phyloP scores from a whole-genome alignment of 2,329 filamentous ascomycete genomes.

The Passalora sequoiae region DNA sequence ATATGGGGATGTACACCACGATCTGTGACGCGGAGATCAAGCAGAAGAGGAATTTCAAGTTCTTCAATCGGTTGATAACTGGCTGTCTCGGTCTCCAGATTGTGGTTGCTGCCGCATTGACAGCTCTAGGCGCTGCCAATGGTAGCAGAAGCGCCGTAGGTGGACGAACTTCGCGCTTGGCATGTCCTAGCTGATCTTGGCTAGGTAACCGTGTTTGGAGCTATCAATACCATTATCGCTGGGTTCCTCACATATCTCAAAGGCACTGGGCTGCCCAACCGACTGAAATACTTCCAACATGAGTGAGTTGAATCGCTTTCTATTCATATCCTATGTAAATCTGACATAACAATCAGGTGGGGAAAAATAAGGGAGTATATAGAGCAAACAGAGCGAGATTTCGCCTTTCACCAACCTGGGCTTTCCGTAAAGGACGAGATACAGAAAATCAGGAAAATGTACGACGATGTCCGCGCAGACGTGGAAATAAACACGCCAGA shows the following conservation, averaged over 20 bases:
- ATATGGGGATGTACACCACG: conserved; percentile 20
- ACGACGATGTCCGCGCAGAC: conserved; percentile 15
- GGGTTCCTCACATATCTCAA: conserved; percentile 23
- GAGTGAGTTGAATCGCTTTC: too few relatives aligned
- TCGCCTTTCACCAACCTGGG: conserved; percentile 10
- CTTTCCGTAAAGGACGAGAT: conserved; percentile 15
- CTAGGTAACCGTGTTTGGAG: conserved; percentile 22
- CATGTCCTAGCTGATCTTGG: too few relatives aligned
- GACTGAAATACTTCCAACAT: conserved; percentile 21
- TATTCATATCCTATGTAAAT: too few relatives aligned
- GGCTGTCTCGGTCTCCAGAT: conserved; percentile 19
- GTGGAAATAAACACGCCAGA: conserved; percentile 20
- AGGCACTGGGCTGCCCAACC: conserved; percentile 19
- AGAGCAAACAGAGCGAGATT: conserved; percentile 21
- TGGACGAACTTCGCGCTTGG: too few relatives aligned
- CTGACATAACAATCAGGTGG: too few relatives aligned
- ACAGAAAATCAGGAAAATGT: conserved; percentile 17
- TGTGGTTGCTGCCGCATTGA: conserved; percentile 21
- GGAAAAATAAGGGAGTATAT: conserved; percentile 21
- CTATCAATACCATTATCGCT: conserved; percentile 23
- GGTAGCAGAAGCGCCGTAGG: conserved; percentile 16
- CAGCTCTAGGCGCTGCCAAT: conserved; percentile 18
- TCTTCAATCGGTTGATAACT: conserved; percentile 16
- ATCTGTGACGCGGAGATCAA: conserved; percentile 22
- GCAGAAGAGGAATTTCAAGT: conserved; percentile 18